Percentiles rank a stretch among this genome's conserved stretches.
Evolutionary conservation across 352 stramenopile genomes (phyloP).

Genomic region (Phytophthora multivora): DNA sequence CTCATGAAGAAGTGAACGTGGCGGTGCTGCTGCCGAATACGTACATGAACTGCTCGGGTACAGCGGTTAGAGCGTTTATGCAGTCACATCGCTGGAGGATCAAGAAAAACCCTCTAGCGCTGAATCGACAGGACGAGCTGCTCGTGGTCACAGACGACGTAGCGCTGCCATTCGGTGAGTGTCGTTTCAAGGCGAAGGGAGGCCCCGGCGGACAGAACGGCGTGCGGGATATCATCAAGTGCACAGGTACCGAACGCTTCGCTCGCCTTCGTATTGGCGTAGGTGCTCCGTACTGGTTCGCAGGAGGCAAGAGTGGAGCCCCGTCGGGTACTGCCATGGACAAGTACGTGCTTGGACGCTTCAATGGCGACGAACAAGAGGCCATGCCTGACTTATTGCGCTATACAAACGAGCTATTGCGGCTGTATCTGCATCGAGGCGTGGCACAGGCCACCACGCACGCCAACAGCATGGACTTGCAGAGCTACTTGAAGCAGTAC

Average conservation of each 20-base stretch:
- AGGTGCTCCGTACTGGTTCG: conserved; percentile 81
- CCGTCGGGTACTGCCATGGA: conserved; percentile 82
- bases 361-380: conserved; percentile 83
- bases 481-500: conserved; percentile 48
- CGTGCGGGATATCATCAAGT: conserved; percentile 87
- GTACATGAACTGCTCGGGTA: conserved; percentile 89
- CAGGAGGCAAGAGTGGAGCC: conserved; percentile 60
- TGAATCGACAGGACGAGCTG: conserved; percentile 86
- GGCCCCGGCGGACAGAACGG: conserved; percentile 83
- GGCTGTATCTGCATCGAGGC: conserved; percentile 81
- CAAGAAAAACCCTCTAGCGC: conserved; percentile 80
- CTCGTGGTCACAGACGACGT: conserved; percentile 86
- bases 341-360: conserved; percentile 81
- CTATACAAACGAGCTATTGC: conserved; percentile 80
- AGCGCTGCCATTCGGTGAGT: conserved; percentile 78
- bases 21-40: conserved; percentile 76
- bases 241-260: conserved; percentile 78
- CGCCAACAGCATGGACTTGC: conserved; percentile 83
- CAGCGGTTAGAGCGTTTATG: conserved; percentile 80
- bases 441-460: conserved; percentile 70
- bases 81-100: conserved; percentile 79
- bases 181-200: conserved; percentile 82
- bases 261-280: conserved; percentile 84
- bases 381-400: conserved; percentile 58
- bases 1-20: conserved; percentile 76